Evolutionary conservation across 192 early-diverging fungal species (phyloP).

Genomic region (Umbelopsis ramanniana): DNA sequence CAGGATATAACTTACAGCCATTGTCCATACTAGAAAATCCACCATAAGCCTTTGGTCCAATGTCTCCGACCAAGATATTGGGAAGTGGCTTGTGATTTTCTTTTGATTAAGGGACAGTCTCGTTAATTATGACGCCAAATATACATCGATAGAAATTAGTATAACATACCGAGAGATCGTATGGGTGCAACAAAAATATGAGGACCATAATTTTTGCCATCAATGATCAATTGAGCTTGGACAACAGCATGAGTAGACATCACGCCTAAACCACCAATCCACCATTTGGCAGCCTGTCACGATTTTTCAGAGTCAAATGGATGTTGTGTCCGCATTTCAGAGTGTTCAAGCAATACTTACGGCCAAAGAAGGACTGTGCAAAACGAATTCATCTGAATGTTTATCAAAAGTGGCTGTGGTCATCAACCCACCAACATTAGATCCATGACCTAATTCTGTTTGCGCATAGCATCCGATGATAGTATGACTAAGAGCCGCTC

Average conservation of each 20-base stretch:
- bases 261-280: constrained; percentile 78
- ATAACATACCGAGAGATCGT: constrained; percentile 54
- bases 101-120: neutral
- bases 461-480: constrained; percentile 90
- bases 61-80: constrained; percentile 78
- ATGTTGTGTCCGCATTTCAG: neutral
- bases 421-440: constrained; percentile 77
- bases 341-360: constrained; percentile 18
- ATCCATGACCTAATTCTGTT: constrained; percentile 79
- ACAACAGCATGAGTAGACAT: constrained; percentile 77
- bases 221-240: constrained; percentile 76
- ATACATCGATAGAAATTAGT: neutral
- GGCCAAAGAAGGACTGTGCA: constrained; percentile 64
- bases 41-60: constrained; percentile 78
- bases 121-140: neutral
- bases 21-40: constrained; percentile 79
- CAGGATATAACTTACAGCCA: constrained; percentile 61
- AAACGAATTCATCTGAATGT: constrained; percentile 79
- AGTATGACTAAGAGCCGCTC: constrained; percentile 64
- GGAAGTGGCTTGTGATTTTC: constrained; percentile 69
- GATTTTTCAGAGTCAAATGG: neutral
- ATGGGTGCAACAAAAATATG: constrained; percentile 82
- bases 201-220: constrained; percentile 69
- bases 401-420: constrained; percentile 77
- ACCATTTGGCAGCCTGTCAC: constrained; percentile 68